Conservation (phyloP, 495 filamentous ascomycete genomes). For the Sporormia fimetaria region DNA sequence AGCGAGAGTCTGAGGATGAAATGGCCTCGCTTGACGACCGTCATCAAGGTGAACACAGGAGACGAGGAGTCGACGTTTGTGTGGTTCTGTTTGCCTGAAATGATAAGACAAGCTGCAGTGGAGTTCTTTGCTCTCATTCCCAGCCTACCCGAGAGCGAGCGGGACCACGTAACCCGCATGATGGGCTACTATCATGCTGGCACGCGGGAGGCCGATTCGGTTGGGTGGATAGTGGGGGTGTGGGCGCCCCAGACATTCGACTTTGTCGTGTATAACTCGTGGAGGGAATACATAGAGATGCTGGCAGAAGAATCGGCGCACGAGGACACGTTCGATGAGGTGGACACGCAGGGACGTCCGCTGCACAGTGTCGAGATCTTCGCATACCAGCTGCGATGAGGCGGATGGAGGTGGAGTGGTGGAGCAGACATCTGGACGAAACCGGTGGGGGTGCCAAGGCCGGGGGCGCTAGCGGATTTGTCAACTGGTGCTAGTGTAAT, state of each 20-base stretch:
- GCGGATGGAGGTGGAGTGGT: not conserved
- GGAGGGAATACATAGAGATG: conserved; percentile 17
- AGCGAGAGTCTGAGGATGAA: conserved; percentile 14
- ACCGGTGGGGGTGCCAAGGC: too few species aligned
- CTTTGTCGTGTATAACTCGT: conserved; percentile 4
- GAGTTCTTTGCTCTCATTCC: conserved; percentile 6
- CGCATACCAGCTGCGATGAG: conserved; percentile 16
- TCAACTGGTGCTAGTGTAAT: too few species aligned
- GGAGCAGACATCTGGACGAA: too few species aligned
- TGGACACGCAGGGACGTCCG: conserved; percentile 16
- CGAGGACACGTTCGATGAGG: conserved; percentile 18
- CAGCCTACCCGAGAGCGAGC: conserved; percentile 6
- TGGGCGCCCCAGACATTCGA: conserved; percentile 11
- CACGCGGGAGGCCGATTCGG: conserved; percentile 1
- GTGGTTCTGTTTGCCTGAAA: conserved; percentile 18
- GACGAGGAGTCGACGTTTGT: conserved; percentile 12
- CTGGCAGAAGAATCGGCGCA: conserved; percentile 16
- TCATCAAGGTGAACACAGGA: conserved; percentile 18
- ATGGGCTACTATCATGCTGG: conserved; percentile 11
- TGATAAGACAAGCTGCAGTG: not conserved
- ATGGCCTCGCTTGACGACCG: conserved; percentile 8
- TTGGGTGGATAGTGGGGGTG: conserved; percentile 12
- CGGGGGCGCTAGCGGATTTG: too few species aligned
- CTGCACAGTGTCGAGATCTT: conserved; percentile 22
- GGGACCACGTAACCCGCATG: conserved; percentile 5